Percentiles rank a stretch among this genome's conserved stretches.
Conservation (phyloP, 345 rosid species). For the Populus nigra region DNA sequence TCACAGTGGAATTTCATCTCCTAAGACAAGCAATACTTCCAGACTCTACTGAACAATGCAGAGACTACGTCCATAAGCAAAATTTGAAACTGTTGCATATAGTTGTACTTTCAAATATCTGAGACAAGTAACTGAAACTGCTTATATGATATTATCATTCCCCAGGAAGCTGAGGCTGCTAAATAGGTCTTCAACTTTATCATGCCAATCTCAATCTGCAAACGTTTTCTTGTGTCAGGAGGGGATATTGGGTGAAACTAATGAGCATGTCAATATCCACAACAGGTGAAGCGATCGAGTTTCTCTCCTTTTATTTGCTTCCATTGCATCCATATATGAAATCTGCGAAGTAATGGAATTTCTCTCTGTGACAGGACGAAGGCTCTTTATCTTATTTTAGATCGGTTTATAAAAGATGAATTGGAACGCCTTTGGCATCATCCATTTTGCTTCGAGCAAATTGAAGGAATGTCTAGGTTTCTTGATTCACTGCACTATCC, state of each 20-base stretch:
- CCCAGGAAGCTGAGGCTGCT: neutral
- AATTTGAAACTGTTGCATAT: neutral
- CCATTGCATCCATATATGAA: neutral
- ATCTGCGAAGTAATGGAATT: neutral
- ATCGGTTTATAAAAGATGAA: neutral
- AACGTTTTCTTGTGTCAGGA: slow-evolving; percentile 52
- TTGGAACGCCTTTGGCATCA: neutral
- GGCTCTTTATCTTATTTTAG: neutral
- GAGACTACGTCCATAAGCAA: neutral
- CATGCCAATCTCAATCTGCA: neutral
- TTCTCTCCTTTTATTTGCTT: neutral
- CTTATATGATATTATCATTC: neutral
- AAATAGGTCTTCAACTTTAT: neutral
- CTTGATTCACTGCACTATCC: neutral
- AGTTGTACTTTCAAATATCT: neutral
- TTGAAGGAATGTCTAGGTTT: neutral
- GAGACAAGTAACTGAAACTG: neutral
- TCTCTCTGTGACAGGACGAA: neutral
- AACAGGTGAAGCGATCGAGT: slow-evolving; percentile 42
- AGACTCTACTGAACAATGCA: neutral
- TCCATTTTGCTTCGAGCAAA: neutral
- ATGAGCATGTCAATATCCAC: slow-evolving; percentile 89
- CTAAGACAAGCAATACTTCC: neutral
- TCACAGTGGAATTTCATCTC: neutral
- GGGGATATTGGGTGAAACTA: slow-evolving; percentile 96